Percentiles rank a stretch among this genome's conserved stretches.
Evolutionary conservation across 441 rosid species (phyloP).

Genomic region (Brassica balearica): DNA sequence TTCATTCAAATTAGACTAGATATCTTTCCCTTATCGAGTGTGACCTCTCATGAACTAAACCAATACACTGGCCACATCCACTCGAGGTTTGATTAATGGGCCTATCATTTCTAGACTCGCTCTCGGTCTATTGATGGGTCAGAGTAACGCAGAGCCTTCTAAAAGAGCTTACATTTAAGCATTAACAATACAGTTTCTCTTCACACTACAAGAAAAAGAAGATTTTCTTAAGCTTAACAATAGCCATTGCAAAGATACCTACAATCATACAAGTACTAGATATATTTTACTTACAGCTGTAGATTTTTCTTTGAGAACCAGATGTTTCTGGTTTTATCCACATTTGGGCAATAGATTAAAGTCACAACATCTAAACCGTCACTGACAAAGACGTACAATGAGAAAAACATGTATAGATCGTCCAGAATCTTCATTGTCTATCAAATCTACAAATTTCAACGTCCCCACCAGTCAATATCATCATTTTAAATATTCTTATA

Average conservation of each 20-base stretch:
- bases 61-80: too few species aligned
- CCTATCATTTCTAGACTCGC: too few species aligned
- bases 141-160: too few species aligned
- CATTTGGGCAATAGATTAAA: not conserved
- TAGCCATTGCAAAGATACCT: not conserved
- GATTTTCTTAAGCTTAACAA: not conserved
- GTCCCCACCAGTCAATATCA: conserved; percentile 27
- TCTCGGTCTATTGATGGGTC: too few species aligned
- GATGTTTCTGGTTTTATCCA: not conserved
- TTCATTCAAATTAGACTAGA: too few species aligned
- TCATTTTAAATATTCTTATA: conserved; percentile 27
- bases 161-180: too few species aligned
- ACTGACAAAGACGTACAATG: not conserved
- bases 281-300: not conserved
- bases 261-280: not conserved
- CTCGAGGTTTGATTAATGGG: too few species aligned
- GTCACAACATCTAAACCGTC: not conserved
- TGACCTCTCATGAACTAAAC: too few species aligned
- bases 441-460: conserved; percentile 6
- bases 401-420: not conserved
- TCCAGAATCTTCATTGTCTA: conserved; percentile 28
- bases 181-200: too few species aligned
- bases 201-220: too few species aligned
- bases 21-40: too few species aligned
- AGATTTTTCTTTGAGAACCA: not conserved